These are phyloP conservation scores for Rhodotorula sp. DNA, from an alignment of 1,284 basidiomycete genomes.

Conservation along the genomic window DNA sequence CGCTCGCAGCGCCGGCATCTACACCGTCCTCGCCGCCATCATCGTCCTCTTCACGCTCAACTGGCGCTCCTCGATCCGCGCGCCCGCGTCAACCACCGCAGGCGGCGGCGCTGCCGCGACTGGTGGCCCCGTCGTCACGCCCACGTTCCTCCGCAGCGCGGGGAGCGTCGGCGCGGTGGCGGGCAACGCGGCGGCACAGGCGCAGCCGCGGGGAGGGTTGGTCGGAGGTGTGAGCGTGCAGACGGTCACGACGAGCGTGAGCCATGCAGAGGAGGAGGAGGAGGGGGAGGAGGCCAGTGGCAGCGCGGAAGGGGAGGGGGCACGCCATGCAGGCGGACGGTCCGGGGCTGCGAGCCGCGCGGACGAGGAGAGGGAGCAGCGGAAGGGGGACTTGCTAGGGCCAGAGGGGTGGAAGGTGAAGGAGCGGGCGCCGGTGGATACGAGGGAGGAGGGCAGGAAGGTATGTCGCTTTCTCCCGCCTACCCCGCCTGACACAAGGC, in stretches of 20 bases:
- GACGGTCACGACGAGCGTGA: not conserved
- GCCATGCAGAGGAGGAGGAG: not conserved
- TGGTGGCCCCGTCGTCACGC: not conserved
- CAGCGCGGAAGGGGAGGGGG: too few relatives aligned
- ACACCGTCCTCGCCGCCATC: constrained; percentile 15
- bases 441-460: not conserved
- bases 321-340: too few relatives aligned
- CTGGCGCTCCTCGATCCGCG: constrained; percentile 5
- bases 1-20: constrained; percentile 13
- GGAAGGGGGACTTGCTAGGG: not conserved
- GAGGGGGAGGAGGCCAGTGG: too few relatives aligned
- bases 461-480: not conserved
- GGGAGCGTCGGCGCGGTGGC: not conserved
- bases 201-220: not conserved
- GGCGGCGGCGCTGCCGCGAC: not conserved
- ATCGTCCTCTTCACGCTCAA: constrained; percentile 22
- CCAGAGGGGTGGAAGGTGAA: not conserved
- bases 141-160: not conserved
- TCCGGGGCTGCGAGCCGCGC: too few relatives aligned
- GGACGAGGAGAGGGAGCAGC: too few relatives aligned
- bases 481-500: too few relatives aligned
- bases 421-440: not conserved
- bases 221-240: not conserved
- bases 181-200: not conserved
- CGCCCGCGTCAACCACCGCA: not conserved